Evolutionary conservation across 306 rosid genomes (phyloP).

Genomic region (Ceratonia siliqua): DNA sequence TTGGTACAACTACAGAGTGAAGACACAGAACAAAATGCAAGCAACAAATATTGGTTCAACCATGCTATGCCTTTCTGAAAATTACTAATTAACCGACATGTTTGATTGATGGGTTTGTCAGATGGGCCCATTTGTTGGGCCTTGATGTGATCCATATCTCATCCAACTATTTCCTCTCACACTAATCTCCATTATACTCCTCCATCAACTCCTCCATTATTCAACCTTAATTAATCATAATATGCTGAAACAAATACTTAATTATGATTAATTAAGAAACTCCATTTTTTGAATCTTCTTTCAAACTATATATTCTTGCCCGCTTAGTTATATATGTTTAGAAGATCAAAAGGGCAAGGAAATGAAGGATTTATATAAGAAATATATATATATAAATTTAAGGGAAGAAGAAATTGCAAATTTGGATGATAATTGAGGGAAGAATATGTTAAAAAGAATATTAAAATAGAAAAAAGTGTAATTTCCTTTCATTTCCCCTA

Average conservation of each 20-base stretch:
- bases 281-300: neutral
- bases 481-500: neutral
- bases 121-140: slow-evolving; percentile 31
- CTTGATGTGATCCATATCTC: slow-evolving; percentile 23
- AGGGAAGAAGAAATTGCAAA: no score
- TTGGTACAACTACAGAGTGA: slow-evolving; percentile 1
- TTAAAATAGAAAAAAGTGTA: neutral
- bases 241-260: no score
- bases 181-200: neutral
- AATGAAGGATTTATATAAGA: neutral
- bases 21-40: slow-evolving; percentile 17
- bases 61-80: slow-evolving; percentile 5
- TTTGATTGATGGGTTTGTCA: slow-evolving; percentile 35
- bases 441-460: neutral
- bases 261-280: neutral
- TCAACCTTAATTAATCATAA: no score
- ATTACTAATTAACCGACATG: slow-evolving; percentile 31
- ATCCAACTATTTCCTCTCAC: slow-evolving; percentile 1
- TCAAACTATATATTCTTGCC: no score
- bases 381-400: no score
- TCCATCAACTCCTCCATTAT: neutral
- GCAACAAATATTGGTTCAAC: slow-evolving; percentile 5
- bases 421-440: neutral
- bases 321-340: neutral
- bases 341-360: neutral